Evolutionary conservation across 2,329 filamentous ascomycete species (phyloP), one percentile per base, ranked within the genome.

Genomic region (Paraphoma sp.): DNA sequence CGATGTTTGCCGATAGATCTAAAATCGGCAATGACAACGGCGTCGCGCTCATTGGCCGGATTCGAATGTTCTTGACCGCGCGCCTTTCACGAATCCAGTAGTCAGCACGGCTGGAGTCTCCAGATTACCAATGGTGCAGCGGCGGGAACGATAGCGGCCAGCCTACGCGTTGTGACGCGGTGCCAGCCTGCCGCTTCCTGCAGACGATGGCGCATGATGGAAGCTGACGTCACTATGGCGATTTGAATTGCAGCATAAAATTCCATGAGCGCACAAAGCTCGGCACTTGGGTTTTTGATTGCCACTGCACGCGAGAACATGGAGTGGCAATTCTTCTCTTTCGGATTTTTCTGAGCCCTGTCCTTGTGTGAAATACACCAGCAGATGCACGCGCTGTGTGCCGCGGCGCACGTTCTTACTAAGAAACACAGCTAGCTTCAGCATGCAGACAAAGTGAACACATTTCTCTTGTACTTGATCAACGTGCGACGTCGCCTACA

Each of bases 101-200:
- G 56, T 59, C 41, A 64, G 54, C 59, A 47, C 53, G 44, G 47
- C 63, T 46, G 65, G 57, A 64, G 30, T 36, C 49, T 49, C 16
- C 41, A 17, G 43, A 49, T 65, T 64, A 64, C 57, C 54, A 63
- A 63, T 52, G 40, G 50, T 51, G 44, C 43, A 29, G 42, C 36
- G 43, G 48, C 46, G 16, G 38, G 31, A 31, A 47, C 42, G 29
- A 54, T 54, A 45, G 54, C n/a, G 49, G 51, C 41, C 33, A 38
- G 41, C 42, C 36, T 45, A 48, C 52, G 45, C 48, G 42, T 11
- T 57, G 53, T 65, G 56, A 65, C 60, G 57, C 58, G 53, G 30
- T 59, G 45, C 16, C 12, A 31, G 42, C 46, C 38, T 28, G 12
- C 0, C 42, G 18, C 36, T 23, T n/a, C 43, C 40, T 36, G 33